Base-by-base conservation (phyloP, 2,329 filamentous ascomycete genomes). In the Aspergillus uvarum region DNA sequence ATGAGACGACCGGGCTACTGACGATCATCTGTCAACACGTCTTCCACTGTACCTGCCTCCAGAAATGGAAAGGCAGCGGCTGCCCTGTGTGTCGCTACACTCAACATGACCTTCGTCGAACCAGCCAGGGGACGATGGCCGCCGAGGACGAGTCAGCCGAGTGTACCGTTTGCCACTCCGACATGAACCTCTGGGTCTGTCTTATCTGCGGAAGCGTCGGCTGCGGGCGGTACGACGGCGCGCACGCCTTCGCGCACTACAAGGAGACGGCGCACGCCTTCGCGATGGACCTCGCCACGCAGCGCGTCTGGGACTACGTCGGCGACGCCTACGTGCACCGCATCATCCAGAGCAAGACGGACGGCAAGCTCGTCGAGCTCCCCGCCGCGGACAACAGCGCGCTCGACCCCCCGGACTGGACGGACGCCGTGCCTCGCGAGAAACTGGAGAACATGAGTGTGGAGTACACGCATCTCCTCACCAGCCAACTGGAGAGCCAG, bases 11-110 rank as follows among this genome's bases (percentile, higher is more conserved):
- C 0, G 95, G 95, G 0, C 82, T 99, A 2, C 86, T 99, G 72
- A 99, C 95, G 0, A 98, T 98, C 47, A 88, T 96, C 31, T 99
- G 95, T 73, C 94, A 98, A 70, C 95, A 99, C 70, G 92, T 98
- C 54, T 99, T 99, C 72, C 95, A 99, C 74, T 98, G 95, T 72
- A 93, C 89, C 1, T 99, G 95, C 76, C 82, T 99, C 0, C 91
- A 96, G 71, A 98, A 95, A 72, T 99, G 95, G 95, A 91, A 91
- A 72, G 93, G 94, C 4, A 90, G 88, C 26, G 94, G 94, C 4
- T 99, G 95, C 72, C 95, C 95, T 0, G 92, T 99, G 6, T 99
- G 95, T 70, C 87, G 95, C 35, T 96, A 96, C 70, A 96, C 93
- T 1, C 87, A 90, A 68, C 85, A 87, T 51, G 82, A 84, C 58